Evolutionary conservation across 1,139 yeast genomes (phyloP), one percentile per base, ranked within the genome.

Genomic region (Saccharomyces hybrid): DNA sequence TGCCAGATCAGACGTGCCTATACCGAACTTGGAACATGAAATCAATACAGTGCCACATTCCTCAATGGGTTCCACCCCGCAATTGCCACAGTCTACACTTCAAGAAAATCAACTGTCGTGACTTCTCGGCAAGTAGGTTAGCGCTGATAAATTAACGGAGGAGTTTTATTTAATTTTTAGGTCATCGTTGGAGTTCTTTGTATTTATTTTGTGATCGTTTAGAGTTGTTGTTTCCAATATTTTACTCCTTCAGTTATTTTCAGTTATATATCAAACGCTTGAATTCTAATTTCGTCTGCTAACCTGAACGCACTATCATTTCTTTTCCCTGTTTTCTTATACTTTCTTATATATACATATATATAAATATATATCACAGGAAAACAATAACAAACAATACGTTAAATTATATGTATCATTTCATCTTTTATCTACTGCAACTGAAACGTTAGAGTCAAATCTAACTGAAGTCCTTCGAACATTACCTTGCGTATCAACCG

Each of bases 401-500:
- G n/a, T n/a, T n/a, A n/a, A n/a, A n/a, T n/a, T n/a, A n/a, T n/a
- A n/a, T n/a, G n/a, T n/a, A n/a, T n/a, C n/a, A n/a, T n/a, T 14
- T 31, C 16, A 50, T 57, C 57, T 61, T 54, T 67, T 70, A 54
- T 72, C 73, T 0, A 69, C 69, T 4, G 78, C 79, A 31, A 79
- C 75, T 34, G 75, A 69, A 3, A 83, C 88, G 58, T 79, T 78
- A 59, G 82, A 86, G 60, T 84, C 88, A 64, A 86, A 86, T 57
- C 90, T 75, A 3, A 86, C 93, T 5, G 89, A 83, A 63, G 86
- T 84, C 61, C 89, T 73, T 69, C 91, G 77, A 2, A 34, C 42
- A 4, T 34, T 34, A 57, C 65, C 65, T 25, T 70, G 70, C 11
- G 62, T 60, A 1, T 64, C 62, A 4, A 79, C 68, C 26, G 59